Base-by-base conservation (phyloP, 331 rosid species). In the Pyrus hybrid region DNA sequence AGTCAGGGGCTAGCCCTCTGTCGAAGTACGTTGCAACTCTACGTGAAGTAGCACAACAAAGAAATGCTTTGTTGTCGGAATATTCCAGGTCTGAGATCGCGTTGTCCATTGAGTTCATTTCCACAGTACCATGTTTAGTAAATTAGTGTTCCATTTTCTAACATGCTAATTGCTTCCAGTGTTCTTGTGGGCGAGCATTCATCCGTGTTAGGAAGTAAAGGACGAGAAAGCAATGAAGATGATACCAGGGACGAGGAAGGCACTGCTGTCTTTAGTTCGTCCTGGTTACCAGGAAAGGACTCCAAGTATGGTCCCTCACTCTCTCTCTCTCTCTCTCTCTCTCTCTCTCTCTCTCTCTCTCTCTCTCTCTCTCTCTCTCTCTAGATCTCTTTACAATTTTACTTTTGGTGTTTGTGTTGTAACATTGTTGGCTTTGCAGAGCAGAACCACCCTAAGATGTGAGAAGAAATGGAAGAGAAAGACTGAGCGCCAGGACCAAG, bases 261-360 rank as follows among this genome's bases (percentile, higher is more conserved):
- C 70, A 68, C 81, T 61, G 77, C 85, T n/a, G 86, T 83, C 74
- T 94, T 94, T 83, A 85, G 88, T 71, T 94, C 99, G 33, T 83
- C 99, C 58, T 92, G 99, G 97, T 79, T 94, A 71, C 99, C 99
- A 0, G 96, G 99, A 88, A 85, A 72, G 47, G 87, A 75, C 53
- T 49, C 89, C n/a, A 86, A 83, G 99, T 94, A 89, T 68, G 87
- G 18, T 51, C 21, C 54, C 74, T 76, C 33, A 67, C 71, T 85
- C 57, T 43, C 76, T 43, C 53, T 66, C 41, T 80, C 29, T 68
- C 28, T 26, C 28, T 26, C 28, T 26, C 28, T 26, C 28, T 26
- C 28, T 26, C 28, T 26, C 28, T 26, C 28, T 26, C 28, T 26
- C 28, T 26, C 28, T 26, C 28, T 26, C 28, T 26, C 28, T 26